Evolutionary conservation across 106 monocot genomes (phyloP).

Genomic region (Triglochin maritima): DNA sequence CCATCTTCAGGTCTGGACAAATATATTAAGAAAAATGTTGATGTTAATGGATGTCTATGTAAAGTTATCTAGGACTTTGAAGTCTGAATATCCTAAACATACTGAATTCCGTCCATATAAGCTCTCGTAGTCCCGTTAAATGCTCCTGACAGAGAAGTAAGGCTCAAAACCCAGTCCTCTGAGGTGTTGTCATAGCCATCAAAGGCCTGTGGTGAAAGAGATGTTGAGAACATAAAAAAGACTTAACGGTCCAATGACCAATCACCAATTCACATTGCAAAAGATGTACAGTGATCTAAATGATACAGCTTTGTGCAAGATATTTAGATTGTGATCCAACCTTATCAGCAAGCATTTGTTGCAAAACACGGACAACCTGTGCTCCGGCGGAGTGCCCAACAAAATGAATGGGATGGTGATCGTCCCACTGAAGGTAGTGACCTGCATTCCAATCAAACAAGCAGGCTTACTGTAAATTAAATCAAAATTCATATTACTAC

Average conservation of each 20-base stretch:
- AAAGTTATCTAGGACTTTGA: neutral
- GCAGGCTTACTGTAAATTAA: neutral
- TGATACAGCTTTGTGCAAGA: neutral
- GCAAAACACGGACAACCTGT: constrained; percentile 22
- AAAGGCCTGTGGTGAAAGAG: neutral
- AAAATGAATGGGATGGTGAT: constrained; percentile 23
- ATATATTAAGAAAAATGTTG: neutral
- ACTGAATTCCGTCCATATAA: constrained; percentile 83
- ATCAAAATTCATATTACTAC: neutral
- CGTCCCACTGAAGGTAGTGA: constrained; percentile 29
- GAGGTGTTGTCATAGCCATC: constrained; percentile 26
- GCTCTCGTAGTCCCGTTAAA: constrained; percentile 86
- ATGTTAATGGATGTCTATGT: neutral
- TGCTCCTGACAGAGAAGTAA: constrained; percentile 80
- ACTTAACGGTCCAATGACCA: neutral
- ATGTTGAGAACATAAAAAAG: neutral
- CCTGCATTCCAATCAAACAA: constrained; percentile 8
- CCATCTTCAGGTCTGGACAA: constrained; percentile 67
- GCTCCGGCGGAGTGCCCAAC: constrained; percentile 28
- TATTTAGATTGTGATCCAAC: neutral
- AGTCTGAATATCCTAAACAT: constrained; percentile 11
- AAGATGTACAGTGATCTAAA: no score
- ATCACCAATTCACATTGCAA: no score
- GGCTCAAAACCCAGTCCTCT: constrained; percentile 76
- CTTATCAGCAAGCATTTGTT: constrained; percentile 30